Percentiles rank a stretch among this genome's conserved stretches.
Evolutionary conservation across 2,329 filamentous ascomycete genomes (phyloP).

Genomic region (Phoma herbarum): DNA sequence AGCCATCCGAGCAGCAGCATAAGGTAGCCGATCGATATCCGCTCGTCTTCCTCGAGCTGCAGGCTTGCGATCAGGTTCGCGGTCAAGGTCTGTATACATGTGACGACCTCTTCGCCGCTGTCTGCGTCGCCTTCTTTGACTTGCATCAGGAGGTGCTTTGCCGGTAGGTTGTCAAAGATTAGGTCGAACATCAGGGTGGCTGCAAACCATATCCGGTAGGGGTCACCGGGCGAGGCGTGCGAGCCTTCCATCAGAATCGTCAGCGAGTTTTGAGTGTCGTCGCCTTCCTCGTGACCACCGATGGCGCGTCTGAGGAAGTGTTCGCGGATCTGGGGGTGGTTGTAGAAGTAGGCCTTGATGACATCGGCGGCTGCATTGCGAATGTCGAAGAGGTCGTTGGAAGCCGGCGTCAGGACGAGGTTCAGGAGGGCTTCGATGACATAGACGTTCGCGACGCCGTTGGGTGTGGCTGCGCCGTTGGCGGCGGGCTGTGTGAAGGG

Average conservation of each 20-base stretch:
- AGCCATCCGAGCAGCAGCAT: conserved; percentile 91
- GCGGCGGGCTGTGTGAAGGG: conserved; percentile 61
- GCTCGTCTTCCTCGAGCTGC: conserved; percentile 77
- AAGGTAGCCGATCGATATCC: conserved; percentile 83
- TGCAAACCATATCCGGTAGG: conserved; percentile 90
- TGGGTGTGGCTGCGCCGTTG: conserved; percentile 55
- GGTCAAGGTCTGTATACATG: conserved; percentile 86
- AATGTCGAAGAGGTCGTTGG: conserved; percentile 76
- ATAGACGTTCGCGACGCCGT: conserved; percentile 73
- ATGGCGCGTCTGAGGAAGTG: conserved; percentile 92
- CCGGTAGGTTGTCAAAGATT: conserved; percentile 78
- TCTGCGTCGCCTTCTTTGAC: conserved; percentile 90
- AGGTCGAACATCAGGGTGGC: conserved; percentile 87
- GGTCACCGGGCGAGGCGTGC: conserved; percentile 71
- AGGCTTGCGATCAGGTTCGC: conserved; percentile 85
- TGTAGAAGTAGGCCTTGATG: conserved; percentile 89
- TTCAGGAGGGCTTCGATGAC: conserved; percentile 94
- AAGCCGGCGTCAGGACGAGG: conserved; percentile 74
- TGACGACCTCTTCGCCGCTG: conserved; percentile 92
- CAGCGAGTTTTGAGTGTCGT: conserved; percentile 88
- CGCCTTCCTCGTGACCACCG: conserved; percentile 80
- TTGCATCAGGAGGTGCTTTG: conserved; percentile 80
- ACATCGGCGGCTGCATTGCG: conserved; percentile 88
- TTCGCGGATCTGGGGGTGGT: conserved; percentile 79
- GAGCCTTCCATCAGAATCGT: conserved; percentile 78